Evolutionary conservation across 305 asterid genomes (phyloP).

Genomic region (Petunia hybrid): DNA sequence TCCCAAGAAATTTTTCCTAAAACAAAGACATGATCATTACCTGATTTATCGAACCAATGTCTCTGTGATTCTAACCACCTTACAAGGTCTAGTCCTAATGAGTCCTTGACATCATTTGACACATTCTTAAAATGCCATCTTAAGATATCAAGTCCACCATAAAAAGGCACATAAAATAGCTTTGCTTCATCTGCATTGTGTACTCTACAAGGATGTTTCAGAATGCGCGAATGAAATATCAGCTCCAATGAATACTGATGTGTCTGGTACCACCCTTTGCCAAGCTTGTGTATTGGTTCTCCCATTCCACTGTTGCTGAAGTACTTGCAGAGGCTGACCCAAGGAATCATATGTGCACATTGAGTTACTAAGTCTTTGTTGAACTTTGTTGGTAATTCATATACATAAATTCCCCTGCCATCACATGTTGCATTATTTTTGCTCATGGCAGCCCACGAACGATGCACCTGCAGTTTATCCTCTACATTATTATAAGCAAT

Average conservation of each 20-base stretch:
- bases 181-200: conserved; percentile 51
- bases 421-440: conserved; percentile 40
- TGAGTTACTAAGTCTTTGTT: conserved; percentile 62
- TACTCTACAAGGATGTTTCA: conserved; percentile 74
- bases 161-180: conserved; percentile 73
- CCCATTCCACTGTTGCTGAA: conserved; percentile 62
- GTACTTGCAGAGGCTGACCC: conserved; percentile 59
- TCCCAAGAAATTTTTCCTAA: conserved; percentile 76
- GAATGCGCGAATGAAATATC: conserved; percentile 59
- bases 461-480: conserved; percentile 53
- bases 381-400: conserved; percentile 76
- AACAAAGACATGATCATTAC: conserved; percentile 74
- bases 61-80: conserved; percentile 64
- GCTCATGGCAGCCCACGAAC: conserved; percentile 55
- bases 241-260: conserved; percentile 79
- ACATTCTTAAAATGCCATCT: conserved; percentile 83
- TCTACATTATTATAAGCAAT: conserved; percentile 47
- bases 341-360: conserved; percentile 63
- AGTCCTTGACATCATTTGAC: conserved; percentile 56
- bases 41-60: conserved; percentile 58
- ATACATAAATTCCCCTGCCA: conserved; percentile 63
- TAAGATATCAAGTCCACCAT: conserved; percentile 71
- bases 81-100: conserved; percentile 49
- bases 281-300: conserved; percentile 53
- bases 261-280: conserved; percentile 65